These are phyloP conservation scores for Pistacia atlantica DNA, from an alignment of 345 rosid genomes.

Conservation along the genomic window DNA sequence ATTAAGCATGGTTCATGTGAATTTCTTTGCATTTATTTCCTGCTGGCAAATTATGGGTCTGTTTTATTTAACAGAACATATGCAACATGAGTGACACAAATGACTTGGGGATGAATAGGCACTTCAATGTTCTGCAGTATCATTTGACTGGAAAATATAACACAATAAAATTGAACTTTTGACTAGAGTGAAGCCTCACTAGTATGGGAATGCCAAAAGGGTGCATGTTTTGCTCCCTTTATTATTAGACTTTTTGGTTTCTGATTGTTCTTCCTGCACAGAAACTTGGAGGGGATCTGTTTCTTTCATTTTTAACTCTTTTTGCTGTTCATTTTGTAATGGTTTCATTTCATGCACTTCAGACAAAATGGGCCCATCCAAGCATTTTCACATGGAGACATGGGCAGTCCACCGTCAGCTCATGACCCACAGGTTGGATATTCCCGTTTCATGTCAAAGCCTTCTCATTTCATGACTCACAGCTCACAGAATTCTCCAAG, in stretches of 20 bases:
- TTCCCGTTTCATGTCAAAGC: slow-evolving; percentile 59
- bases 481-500: slow-evolving; percentile 77
- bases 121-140: background rate
- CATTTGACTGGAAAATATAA: background rate
- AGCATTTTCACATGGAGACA: slow-evolving; percentile 58
- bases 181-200: background rate
- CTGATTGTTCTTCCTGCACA: background rate
- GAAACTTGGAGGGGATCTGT: background rate
- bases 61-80: background rate
- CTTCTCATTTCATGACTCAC: slow-evolving; percentile 57
- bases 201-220: background rate
- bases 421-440: slow-evolving; percentile 63
- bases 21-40: background rate
- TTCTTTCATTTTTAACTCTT: background rate
- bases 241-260: background rate
- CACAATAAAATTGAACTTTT: slow-evolving; percentile 1
- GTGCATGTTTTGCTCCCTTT: background rate
- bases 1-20: background rate
- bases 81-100: background rate
- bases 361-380: slow-evolving; percentile 73
- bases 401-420: slow-evolving; percentile 70
- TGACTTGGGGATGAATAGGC: background rate
- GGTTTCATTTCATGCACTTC: slow-evolving; percentile 24
- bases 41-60: background rate
- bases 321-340: slow-evolving; percentile 6